Evolutionary conservation across 2,329 filamentous ascomycete genomes (phyloP).

Genomic region (Phaeomoniella chlamydospora): DNA sequence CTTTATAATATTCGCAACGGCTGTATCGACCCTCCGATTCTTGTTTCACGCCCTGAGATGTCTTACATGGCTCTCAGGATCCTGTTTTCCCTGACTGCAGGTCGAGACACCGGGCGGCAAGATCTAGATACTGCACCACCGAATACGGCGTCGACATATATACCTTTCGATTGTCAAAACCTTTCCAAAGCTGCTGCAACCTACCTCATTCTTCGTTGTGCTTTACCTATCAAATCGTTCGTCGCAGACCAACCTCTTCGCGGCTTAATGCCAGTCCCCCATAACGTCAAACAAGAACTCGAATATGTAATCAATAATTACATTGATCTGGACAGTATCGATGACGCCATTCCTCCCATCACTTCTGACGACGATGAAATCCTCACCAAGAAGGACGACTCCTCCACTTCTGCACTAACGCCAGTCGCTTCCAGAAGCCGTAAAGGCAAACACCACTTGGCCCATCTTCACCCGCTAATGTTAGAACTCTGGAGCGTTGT

Average conservation of each 20-base stretch:
- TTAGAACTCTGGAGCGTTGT: not conserved
- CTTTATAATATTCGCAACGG: constrained; percentile 55
- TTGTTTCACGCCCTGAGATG: constrained; percentile 55
- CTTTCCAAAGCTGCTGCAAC: constrained; percentile 66
- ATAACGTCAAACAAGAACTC: constrained; percentile 66
- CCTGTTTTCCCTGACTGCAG: constrained; percentile 47
- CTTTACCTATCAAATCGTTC: constrained; percentile 68
- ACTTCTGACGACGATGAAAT: constrained; percentile 4
- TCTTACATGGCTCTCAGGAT: constrained; percentile 69
- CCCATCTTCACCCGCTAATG: not conserved
- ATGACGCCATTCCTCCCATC: constrained; percentile 48
- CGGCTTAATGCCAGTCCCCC: constrained; percentile 76
- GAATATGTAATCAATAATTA: constrained; percentile 55
- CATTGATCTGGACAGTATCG: constrained; percentile 53
- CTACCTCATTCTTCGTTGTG: constrained; percentile 68
- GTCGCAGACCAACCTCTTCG: constrained; percentile 83
- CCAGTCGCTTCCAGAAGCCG: not conserved
- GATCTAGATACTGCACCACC: constrained; percentile 17
- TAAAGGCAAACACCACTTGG: not conserved
- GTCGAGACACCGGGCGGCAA: not conserved
- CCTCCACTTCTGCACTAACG: not conserved
- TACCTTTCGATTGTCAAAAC: not conserved
- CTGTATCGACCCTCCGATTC: constrained; percentile 53
- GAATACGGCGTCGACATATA: constrained; percentile 8
- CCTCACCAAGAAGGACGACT: not conserved